Evolutionary conservation across 2,329 filamentous ascomycete species (phyloP).

Genomic region (Xylariales sp.): DNA sequence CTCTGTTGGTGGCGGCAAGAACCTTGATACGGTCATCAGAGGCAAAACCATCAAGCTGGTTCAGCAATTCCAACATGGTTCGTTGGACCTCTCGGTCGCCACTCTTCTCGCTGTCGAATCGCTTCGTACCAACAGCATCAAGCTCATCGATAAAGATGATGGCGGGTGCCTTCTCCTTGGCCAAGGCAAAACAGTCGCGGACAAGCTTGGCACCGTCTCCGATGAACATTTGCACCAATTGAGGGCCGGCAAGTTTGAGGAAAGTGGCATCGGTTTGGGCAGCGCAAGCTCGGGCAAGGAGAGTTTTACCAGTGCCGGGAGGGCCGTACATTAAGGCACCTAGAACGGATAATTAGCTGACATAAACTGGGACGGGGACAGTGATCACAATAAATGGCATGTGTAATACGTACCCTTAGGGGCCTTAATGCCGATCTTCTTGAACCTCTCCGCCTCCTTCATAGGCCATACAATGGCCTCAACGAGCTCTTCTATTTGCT

Average conservation of each 20-base stretch:
- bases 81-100: slow-evolving; percentile 97
- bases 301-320: slow-evolving; percentile 84
- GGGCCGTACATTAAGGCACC: slow-evolving; percentile 98
- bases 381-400: too few species aligned
- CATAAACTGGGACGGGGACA: slow-evolving; percentile 6
- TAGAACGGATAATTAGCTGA: slow-evolving; percentile 28
- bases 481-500: slow-evolving; percentile 98
- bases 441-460: slow-evolving; percentile 99
- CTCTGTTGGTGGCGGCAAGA: slow-evolving; percentile 87
- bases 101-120: slow-evolving; percentile 97
- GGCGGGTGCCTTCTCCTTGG: slow-evolving; percentile 96
- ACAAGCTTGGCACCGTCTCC: slow-evolving; percentile 97
- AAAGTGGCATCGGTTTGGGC: slow-evolving; percentile 98
- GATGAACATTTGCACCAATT: slow-evolving; percentile 99
- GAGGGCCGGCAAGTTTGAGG: slow-evolving; percentile 94
- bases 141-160: slow-evolving; percentile 99
- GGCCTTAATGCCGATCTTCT: slow-evolving; percentile 99
- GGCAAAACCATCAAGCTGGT: slow-evolving; percentile 96
- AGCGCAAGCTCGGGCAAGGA: slow-evolving; percentile 90
- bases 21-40: slow-evolving; percentile 97
- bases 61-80: slow-evolving; percentile 97
- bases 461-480: slow-evolving; percentile 99
- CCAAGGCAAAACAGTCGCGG: slow-evolving; percentile 92
- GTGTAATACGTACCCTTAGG: slow-evolving; percentile 99
- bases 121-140: slow-evolving; percentile 97